Conservation (phyloP, 306 rosid species). For the Dryas alaskensis region DNA sequence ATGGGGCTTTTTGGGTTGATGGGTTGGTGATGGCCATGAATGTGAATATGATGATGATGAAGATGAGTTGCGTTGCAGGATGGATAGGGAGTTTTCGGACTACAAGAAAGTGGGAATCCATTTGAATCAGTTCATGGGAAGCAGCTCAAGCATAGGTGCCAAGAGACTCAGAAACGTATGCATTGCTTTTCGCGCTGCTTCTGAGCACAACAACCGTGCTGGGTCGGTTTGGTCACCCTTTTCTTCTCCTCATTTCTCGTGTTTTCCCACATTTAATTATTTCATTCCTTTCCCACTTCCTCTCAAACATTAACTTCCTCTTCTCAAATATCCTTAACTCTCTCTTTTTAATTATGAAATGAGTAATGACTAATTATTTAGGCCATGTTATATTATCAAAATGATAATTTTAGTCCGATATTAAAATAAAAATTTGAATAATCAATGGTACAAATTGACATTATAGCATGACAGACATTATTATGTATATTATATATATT, state of each 20-base stretch:
- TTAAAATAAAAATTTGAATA: too few species aligned
- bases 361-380: too few species aligned
- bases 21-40: background rate
- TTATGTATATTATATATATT: too few species aligned
- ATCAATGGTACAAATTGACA: background rate
- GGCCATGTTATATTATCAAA: too few species aligned
- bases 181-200: conserved; percentile 84
- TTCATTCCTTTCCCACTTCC: too few species aligned
- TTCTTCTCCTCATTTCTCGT: conserved; percentile 23
- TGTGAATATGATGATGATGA: background rate
- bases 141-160: conserved; percentile 98
- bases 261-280: background rate
- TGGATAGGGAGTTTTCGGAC: conserved; percentile 67
- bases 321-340: too few species aligned
- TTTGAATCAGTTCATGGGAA: conserved; percentile 91
- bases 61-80: conserved; percentile 28
- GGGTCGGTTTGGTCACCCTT: conserved; percentile 38
- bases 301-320: too few species aligned
- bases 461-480: too few species aligned
- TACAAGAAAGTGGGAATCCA: conserved; percentile 81
- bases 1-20: too few species aligned
- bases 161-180: conserved; percentile 82
- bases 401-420: too few species aligned
- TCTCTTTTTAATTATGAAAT: too few species aligned
- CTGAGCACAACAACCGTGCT: conserved; percentile 73